These are phyloP conservation scores for Yarrowia galli DNA, from an alignment of 1,139 yeast species.

Conservation along the genomic window DNA sequence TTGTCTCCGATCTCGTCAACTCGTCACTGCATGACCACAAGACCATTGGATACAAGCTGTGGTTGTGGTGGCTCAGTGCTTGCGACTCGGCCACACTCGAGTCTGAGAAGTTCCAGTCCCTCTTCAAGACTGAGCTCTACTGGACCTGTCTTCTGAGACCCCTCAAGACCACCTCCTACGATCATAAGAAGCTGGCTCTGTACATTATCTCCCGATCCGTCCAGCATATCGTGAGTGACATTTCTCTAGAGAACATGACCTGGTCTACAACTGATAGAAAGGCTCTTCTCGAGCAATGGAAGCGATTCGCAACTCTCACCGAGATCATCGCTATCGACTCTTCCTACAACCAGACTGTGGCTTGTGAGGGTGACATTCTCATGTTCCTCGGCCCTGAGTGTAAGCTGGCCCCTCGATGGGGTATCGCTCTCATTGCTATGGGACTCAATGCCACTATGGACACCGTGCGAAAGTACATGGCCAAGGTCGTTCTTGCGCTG, in stretches of 20 bases:
- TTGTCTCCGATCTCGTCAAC: conserved; percentile 20
- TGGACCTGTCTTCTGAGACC: conserved; percentile 70
- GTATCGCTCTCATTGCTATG: conserved; percentile 71
- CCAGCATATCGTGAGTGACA: conserved; percentile 54
- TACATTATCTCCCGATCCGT: conserved; percentile 72
- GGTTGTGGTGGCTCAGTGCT: conserved; percentile 46
- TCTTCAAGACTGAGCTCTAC: conserved; percentile 56
- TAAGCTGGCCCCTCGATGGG: conserved; percentile 73
- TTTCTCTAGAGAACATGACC: conserved; percentile 56
- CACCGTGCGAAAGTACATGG: conserved; percentile 71
- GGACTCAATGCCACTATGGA: conserved; percentile 84
- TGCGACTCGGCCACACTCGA: conserved; percentile 42
- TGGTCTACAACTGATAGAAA: conserved; percentile 56
- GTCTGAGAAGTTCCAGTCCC: conserved; percentile 49
- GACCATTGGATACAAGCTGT: conserved; percentile 44
- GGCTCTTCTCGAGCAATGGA: conserved; percentile 65
- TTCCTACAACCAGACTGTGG: conserved; percentile 84
- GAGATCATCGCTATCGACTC: conserved; percentile 87
- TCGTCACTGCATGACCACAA: conserved; percentile 34
- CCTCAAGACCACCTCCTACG: conserved; percentile 65
- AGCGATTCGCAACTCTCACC: conserved; percentile 71
- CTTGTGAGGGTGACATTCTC: conserved; percentile 71
- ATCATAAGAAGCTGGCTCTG: conserved; percentile 73
- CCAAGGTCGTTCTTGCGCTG: conserved; percentile 64
- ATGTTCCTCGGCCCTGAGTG: conserved; percentile 60